These are phyloP conservation scores for Tricholoma bakamatsutake DNA, from an alignment of 768 basidiomycete genomes.

Conservation along the genomic window DNA sequence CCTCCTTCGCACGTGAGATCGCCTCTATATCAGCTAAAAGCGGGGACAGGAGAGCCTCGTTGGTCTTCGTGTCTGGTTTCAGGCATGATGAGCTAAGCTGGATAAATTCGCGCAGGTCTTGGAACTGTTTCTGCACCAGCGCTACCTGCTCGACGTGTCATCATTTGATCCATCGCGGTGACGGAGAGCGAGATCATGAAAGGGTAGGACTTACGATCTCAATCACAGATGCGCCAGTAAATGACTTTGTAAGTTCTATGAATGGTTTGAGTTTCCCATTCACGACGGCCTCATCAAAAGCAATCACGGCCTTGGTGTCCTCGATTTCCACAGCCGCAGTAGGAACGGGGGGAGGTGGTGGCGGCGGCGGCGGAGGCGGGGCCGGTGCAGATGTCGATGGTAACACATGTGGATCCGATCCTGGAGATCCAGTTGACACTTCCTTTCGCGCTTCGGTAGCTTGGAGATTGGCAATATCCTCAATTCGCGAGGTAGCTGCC, in stretches of 20 bases:
- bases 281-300: conserved; percentile 71
- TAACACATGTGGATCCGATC: neutral
- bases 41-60: conserved; percentile 56
- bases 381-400: conserved; percentile 20
- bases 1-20: conserved; percentile 78
- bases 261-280: conserved; percentile 72
- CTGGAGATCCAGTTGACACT: conserved; percentile 10
- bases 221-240: conserved; percentile 63
- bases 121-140: conserved; percentile 62
- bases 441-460: conserved; percentile 5
- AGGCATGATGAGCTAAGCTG: conserved; percentile 64
- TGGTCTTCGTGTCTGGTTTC: conserved; percentile 63
- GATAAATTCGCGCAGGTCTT: conserved; percentile 64
- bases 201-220: conserved; percentile 62
- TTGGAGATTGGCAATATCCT: conserved; percentile 69
- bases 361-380: conserved; percentile 22
- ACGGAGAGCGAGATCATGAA: neutral
- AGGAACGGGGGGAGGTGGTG: conserved; percentile 31
- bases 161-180: neutral
- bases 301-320: conserved; percentile 55
- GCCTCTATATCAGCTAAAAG: conserved; percentile 69
- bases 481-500: conserved; percentile 90
- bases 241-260: conserved; percentile 59
- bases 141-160: conserved; percentile 42
- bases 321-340: conserved; percentile 29